phyloP scores from a whole-genome alignment of 176 grass and related monocot genomes.

The Canna indica region DNA sequence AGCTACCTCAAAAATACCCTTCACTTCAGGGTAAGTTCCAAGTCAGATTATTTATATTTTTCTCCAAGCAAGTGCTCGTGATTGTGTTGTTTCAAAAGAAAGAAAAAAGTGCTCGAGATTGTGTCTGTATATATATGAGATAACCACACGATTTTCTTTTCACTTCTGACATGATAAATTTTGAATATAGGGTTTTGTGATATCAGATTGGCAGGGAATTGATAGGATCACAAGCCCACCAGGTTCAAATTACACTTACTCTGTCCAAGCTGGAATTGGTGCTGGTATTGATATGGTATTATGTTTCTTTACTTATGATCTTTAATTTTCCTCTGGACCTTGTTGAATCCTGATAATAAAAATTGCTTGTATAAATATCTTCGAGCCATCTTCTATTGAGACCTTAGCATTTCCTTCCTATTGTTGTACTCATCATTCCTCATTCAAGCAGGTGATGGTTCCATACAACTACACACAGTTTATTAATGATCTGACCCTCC shows the following conservation, averaged over 20 bases:
- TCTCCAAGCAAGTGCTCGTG: too few species aligned
- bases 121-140: too few species aligned
- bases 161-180: slow-evolving; percentile 12
- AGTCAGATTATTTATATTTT: not conserved
- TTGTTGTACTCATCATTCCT: not conserved
- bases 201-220: slow-evolving; percentile 92
- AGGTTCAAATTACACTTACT: slow-evolving; percentile 82
- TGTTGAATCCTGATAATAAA: too few species aligned
- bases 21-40: slow-evolving; percentile 51
- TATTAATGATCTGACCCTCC: slow-evolving; percentile 54
- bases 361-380: not conserved
- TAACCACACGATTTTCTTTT: not conserved
- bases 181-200: slow-evolving; percentile 72
- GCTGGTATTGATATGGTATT: slow-evolving; percentile 91
- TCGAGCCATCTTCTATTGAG: not conserved
- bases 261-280: slow-evolving; percentile 75
- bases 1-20: slow-evolving; percentile 75
- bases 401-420: not conserved
- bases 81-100: too few species aligned
- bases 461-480: slow-evolving; percentile 63
- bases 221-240: slow-evolving; percentile 73
- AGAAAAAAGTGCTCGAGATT: too few species aligned
- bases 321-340: not conserved
- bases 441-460: slow-evolving; percentile 54
- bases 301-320: not conserved